Evolutionary conservation across 2,329 filamentous ascomycete species (phyloP).

Genomic region (Cordyceps militaris): DNA sequence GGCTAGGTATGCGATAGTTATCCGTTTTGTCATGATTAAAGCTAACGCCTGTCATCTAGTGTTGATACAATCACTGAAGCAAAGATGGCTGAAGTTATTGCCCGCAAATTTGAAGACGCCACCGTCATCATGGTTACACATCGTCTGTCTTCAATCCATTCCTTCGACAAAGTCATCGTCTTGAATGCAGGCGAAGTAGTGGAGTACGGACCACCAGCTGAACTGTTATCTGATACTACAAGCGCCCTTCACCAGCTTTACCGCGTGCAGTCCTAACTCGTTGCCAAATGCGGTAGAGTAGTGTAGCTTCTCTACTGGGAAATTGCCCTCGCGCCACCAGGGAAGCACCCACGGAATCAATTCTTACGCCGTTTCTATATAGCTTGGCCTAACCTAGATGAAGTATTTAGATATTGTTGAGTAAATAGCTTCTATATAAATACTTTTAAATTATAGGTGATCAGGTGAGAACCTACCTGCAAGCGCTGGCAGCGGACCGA

Average conservation of each 20-base stretch:
- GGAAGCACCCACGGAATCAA: not conserved
- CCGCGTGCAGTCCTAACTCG: not conserved
- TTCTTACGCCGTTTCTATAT: no score
- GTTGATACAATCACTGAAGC: conserved; percentile 7
- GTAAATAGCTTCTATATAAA: no score
- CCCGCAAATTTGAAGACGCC: conserved; percentile 2
- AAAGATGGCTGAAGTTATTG: conserved; percentile 6
- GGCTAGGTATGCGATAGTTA: conserved; percentile 7
- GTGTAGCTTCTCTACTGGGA: not conserved
- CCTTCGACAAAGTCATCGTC: conserved; percentile 10
- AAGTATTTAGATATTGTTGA: no score
- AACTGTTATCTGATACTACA: conserved; percentile 9
- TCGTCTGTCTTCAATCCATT: conserved; percentile 6
- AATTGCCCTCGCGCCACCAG: not conserved
- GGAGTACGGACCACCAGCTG: conserved; percentile 10
- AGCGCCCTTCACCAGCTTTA: conserved; percentile 7
- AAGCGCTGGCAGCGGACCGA: no score
- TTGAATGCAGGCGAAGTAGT: conserved; percentile 7
- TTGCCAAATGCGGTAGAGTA: conserved; percentile 1
- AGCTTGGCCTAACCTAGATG: no score
- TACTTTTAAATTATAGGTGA: no score
- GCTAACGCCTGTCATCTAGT: conserved; percentile 6
- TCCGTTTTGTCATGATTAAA: conserved; percentile 4
- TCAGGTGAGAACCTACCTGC: no score
- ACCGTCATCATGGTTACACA: conserved; percentile 12